These are phyloP conservation scores for Ceratobasidium theobromae DNA, from an alignment of 1,284 basidiomycete genomes.

Conservation along the genomic window DNA sequence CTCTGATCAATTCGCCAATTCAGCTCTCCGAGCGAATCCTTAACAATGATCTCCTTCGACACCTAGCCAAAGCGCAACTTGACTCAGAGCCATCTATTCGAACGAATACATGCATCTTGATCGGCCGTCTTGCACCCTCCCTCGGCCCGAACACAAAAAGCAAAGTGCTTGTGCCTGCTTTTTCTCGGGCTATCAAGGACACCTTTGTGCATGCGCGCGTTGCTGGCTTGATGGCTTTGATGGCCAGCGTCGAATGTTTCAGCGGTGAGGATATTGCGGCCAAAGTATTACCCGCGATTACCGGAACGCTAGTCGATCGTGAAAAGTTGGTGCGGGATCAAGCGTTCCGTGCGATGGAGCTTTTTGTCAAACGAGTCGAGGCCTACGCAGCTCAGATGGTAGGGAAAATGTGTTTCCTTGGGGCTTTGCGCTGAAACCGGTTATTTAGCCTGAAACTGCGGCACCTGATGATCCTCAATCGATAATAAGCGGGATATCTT, in stretches of 20 bases:
- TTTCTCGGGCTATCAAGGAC: slow-evolving; percentile 88
- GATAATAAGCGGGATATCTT: slow-evolving; percentile 9
- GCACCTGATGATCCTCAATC: slow-evolving; percentile 43
- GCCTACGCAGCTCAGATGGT: slow-evolving; percentile 79
- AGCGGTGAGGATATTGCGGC: slow-evolving; percentile 85
- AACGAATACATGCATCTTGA: slow-evolving; percentile 96
- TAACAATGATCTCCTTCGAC: slow-evolving; percentile 94
- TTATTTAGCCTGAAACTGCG: slow-evolving; percentile 66
- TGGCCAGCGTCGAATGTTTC: slow-evolving; percentile 92
- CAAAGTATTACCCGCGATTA: slow-evolving; percentile 84
- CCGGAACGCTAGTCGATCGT: slow-evolving; percentile 79
- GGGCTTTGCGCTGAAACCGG: not conserved
- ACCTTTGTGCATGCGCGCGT: slow-evolving; percentile 91
- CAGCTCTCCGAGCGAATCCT: slow-evolving; percentile 88
- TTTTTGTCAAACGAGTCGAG: slow-evolving; percentile 85
- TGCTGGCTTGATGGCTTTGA: slow-evolving; percentile 93
- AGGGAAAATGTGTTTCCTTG: slow-evolving; percentile 35
- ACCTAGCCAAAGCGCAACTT: slow-evolving; percentile 89
- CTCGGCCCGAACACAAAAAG: slow-evolving; percentile 87
- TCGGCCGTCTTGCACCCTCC: slow-evolving; percentile 86
- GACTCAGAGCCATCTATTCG: slow-evolving; percentile 93
- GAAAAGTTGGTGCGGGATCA: slow-evolving; percentile 96
- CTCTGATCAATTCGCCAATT: not conserved
- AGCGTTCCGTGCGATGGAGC: slow-evolving; percentile 86
- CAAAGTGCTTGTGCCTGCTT: slow-evolving; percentile 95